Percentiles rank a stretch among this genome's conserved stretches.
Conservation (phyloP, 1,139 yeast species). For the Arxiozyma telluris region DNA sequence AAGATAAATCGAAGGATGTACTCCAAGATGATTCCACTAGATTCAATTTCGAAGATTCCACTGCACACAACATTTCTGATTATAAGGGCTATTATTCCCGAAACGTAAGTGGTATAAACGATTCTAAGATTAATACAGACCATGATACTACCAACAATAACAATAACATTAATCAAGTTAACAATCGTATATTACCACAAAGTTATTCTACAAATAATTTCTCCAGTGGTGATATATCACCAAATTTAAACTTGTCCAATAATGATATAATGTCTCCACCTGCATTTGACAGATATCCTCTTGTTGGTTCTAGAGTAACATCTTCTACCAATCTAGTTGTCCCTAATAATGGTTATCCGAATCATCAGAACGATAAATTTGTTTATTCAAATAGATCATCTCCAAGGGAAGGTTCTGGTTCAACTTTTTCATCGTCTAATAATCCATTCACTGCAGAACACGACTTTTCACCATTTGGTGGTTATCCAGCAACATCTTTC, state of each 20-base stretch:
- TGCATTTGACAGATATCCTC: slow-evolving; percentile 51
- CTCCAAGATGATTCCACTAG: slow-evolving; percentile 1
- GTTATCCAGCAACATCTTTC: slow-evolving; percentile 82
- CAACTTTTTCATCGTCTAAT: slow-evolving; percentile 2
- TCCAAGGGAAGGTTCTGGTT: slow-evolving; percentile 4
- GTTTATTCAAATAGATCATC: slow-evolving; percentile 1
- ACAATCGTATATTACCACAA: background rate
- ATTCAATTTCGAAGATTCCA: slow-evolving; percentile 2
- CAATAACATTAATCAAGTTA: background rate
- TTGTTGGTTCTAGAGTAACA: slow-evolving; percentile 15
- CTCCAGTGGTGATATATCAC: background rate
- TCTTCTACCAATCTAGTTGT: slow-evolving; percentile 5
- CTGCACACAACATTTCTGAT: slow-evolving; percentile 14
- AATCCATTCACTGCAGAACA: slow-evolving; percentile 30
- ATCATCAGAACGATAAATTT: background rate
- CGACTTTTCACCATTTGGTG: slow-evolving; percentile 81
- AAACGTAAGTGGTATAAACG: slow-evolving; percentile 8
- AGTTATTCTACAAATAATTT: background rate
- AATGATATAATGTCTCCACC: slow-evolving; percentile 37
- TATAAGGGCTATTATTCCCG: slow-evolving; percentile 26
- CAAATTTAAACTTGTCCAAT: slow-evolving; percentile 2
- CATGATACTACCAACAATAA: background rate
- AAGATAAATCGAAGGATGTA: background rate
- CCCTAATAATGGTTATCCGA: background rate
- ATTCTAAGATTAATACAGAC: background rate